These are phyloP conservation scores for Aspergillus fischeri DNA, from an alignment of 2,329 filamentous ascomycete genomes.

Conservation along the genomic window DNA sequence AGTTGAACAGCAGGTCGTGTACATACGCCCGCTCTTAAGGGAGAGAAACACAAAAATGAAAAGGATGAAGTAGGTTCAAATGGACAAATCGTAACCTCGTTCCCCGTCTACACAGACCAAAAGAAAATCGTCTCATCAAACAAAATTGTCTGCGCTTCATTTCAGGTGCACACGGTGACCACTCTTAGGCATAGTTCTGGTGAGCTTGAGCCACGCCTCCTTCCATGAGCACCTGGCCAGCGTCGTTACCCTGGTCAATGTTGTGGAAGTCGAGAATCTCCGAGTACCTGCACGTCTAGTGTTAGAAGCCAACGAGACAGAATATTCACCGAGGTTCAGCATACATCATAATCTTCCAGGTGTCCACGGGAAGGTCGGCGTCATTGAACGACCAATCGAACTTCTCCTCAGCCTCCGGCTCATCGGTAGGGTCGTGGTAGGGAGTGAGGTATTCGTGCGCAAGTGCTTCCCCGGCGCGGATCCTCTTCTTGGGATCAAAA, in stretches of 20 bases:
- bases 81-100: constrained; percentile 18
- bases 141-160: constrained; percentile 13
- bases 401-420: constrained; percentile 92
- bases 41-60: constrained; percentile 12
- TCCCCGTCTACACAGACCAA: constrained; percentile 18
- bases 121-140: constrained; percentile 14
- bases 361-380: constrained; percentile 92
- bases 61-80: constrained; percentile 11
- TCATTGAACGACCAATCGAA: constrained; percentile 99
- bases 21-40: constrained; percentile 16
- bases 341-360: constrained; percentile 99
- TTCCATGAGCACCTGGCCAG: constrained; percentile 26
- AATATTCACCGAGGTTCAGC: constrained; percentile 26
- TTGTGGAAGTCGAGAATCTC: constrained; percentile 99
- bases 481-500: constrained; percentile 94
- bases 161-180: neutral
- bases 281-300: constrained; percentile 67
- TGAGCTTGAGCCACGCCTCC: constrained; percentile 21
- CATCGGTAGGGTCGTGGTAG: constrained; percentile 96
- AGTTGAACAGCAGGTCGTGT: neutral
- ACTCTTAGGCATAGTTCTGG: constrained; percentile 24
- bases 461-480: constrained; percentile 80
- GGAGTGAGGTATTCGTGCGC: constrained; percentile 90
- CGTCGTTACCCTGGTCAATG: constrained; percentile 56
- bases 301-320: neutral